Percentiles rank a stretch among this genome's conserved stretches.
Conservation (phyloP, 352 stramenopile genomes). For the Vaucheria bursata region DNA sequence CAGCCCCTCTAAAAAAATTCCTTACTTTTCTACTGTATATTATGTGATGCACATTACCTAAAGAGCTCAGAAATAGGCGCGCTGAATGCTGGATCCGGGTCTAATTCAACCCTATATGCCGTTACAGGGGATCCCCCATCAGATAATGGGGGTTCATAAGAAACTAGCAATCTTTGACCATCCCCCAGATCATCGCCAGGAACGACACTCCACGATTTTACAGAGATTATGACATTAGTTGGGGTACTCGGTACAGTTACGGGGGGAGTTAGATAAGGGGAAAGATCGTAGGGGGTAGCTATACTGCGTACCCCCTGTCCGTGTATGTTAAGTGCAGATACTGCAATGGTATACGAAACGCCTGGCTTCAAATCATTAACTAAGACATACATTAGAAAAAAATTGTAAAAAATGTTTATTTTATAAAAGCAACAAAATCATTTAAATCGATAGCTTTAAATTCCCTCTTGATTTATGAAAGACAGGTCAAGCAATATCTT, state of each 20-base stretch:
- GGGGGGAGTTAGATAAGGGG: constrained; percentile 14
- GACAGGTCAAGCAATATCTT: too few species aligned
- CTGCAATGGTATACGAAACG: constrained; percentile 18
- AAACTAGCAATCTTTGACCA: constrained; percentile 59
- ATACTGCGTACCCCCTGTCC: constrained; percentile 24
- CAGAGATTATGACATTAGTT: constrained; percentile 63
- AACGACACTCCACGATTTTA: constrained; percentile 51
- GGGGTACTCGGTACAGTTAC: constrained; percentile 61
- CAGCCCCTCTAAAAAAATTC: too few species aligned
- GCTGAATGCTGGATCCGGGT: constrained; percentile 53
- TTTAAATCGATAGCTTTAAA: too few species aligned
- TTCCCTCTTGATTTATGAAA: too few species aligned
- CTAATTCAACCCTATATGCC: constrained; percentile 72
- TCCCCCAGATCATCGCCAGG: constrained; percentile 46
- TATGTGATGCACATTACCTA: too few species aligned
- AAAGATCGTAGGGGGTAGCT: neutral
- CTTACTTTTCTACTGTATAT: too few species aligned
- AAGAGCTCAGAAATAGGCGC: constrained; percentile 55
- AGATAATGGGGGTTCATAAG: constrained; percentile 67
- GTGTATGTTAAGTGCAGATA: constrained; percentile 36
- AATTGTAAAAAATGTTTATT: too few species aligned
- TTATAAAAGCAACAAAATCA: too few species aligned
- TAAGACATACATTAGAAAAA: neutral
- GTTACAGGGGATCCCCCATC: constrained; percentile 71
- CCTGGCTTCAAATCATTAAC: constrained; percentile 40